Percentiles rank a stretch among this genome's conserved stretches.
These are phyloP conservation scores for Rubroboletus pulcherrimus DNA, from an alignment of 768 basidiomycete genomes.

Conservation along the genomic window DNA sequence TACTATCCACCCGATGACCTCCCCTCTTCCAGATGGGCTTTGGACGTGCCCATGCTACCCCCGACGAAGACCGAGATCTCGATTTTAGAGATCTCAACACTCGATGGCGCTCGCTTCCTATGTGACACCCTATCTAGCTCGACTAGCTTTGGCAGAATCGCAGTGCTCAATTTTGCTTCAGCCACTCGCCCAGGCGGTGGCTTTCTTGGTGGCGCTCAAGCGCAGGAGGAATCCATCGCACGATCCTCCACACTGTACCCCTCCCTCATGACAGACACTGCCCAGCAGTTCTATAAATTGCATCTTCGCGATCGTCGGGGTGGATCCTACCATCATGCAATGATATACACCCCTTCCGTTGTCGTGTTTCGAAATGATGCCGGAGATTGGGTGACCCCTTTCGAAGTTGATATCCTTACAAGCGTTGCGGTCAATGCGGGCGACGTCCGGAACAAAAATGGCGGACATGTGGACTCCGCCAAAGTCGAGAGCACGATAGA, in stretches of 20 bases:
- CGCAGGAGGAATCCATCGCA: conserved; percentile 80
- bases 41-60: conserved; percentile 8
- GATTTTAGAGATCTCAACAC: conserved; percentile 59
- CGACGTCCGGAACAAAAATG: conserved; percentile 34
- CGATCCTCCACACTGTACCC: conserved; percentile 69
- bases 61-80: conserved; percentile 36
- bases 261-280: conserved; percentile 52
- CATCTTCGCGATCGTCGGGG: conserved; percentile 48
- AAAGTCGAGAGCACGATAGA: conserved; percentile 42
- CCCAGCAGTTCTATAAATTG: conserved; percentile 57
- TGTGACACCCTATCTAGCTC: conserved; percentile 18
- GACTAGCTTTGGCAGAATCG: conserved; percentile 37
- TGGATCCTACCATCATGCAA: conserved; percentile 73
- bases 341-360: conserved; percentile 69
- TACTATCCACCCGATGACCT: conserved; percentile 51
- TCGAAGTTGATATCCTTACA: conserved; percentile 63
- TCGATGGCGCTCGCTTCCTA: conserved; percentile 53
- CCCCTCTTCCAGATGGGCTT: conserved; percentile 45
- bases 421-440: conserved; percentile 75
- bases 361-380: conserved; percentile 60
- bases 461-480: conserved; percentile 1
- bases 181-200: conserved; percentile 76
- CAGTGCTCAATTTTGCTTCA: conserved; percentile 74
- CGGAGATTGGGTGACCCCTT: conserved; percentile 53
- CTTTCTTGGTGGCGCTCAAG: conserved; percentile 66